phyloP scores from a whole-genome alignment of 345 rosid species.

The Isatis tinctoria region DNA sequence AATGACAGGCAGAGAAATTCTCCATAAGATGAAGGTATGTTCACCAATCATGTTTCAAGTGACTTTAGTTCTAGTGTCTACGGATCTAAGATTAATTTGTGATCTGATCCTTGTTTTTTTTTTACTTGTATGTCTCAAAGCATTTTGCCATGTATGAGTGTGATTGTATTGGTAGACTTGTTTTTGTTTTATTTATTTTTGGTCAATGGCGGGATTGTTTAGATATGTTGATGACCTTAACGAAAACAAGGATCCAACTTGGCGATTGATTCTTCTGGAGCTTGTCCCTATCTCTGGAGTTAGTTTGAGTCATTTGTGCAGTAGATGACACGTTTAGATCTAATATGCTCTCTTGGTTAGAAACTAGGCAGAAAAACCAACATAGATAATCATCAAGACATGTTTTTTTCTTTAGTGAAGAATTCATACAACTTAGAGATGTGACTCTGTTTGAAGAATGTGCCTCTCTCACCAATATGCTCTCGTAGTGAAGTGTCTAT shows the following conservation, averaged over 20 bases:
- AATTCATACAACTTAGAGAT: neutral
- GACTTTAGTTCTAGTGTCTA: neutral
- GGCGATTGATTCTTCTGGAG: neutral
- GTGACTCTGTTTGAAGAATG: neutral
- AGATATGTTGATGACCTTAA: neutral
- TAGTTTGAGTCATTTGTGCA: neutral
- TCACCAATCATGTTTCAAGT: neutral
- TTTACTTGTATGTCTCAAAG: neutral
- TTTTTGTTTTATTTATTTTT: neutral
- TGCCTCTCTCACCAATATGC: no score
- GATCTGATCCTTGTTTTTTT: neutral
- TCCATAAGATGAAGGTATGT: conserved; percentile 72
- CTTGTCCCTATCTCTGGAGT: neutral
- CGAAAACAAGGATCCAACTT: neutral
- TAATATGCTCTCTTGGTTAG: neutral
- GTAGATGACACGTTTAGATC: neutral
- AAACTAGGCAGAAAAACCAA: neutral
- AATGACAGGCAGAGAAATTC: conserved; percentile 63
- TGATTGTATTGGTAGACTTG: neutral
- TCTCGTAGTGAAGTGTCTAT: no score
- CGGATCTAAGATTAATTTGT: neutral
- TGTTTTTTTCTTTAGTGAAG: neutral
- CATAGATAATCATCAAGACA: neutral
- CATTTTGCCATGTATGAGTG: neutral
- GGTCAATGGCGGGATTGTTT: neutral